Base-by-base conservation (phyloP, 208 protist genomes). In the Strigomonas galati region DNA sequence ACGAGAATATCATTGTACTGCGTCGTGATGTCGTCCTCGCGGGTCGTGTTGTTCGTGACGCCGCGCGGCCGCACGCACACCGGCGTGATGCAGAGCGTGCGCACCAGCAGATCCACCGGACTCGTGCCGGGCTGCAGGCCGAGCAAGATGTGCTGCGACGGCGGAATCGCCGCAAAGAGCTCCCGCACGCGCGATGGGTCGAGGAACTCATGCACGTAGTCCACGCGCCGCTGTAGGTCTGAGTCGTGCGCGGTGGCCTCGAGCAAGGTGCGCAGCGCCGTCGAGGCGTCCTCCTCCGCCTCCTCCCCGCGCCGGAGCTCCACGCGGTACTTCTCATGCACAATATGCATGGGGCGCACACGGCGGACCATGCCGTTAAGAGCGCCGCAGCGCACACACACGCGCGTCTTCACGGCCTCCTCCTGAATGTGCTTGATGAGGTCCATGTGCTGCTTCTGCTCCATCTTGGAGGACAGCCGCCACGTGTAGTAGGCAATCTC, bases 1-100 rank as follows among this genome's bases (percentile, higher is more conserved):
- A 87, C 61, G 19, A 98, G 72, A 61, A 98, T 97, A 15, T 97
- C 89, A 31, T 85, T 90, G 55, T 99, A 84, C 73, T 97, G 97
- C 61, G 95, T 93, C 17, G 98, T 99, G 9, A 99, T 65, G 79
- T 99, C 99, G 76, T 99, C 99, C 63, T 99, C 98, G 65, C 98
- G 99, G 15, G 71, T 32, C 28, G 26, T 83, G 31, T 59, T 76
- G 15, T 61, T 64, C 46, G 84, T 76, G 28, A 85, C 66, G 1
- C 98, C 97, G 14, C 97, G 98, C 17, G 99, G 99, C 44, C 99
- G 87, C 71, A 99, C 98, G 28, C 74, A 93, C 5, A 97, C 86
- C 0, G 99, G 99, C 6, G 99, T 98, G 1, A 99, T 97, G 7
- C 98, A 70, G 2, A 99, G 53, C 31, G 91, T 77, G 37, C 76